Percentiles rank a stretch among this genome's conserved stretches.
These are phyloP conservation scores for Chrysosporium queenslandicum DNA, from an alignment of 2,329 filamentous ascomycete genomes.

Conservation along the genomic window DNA sequence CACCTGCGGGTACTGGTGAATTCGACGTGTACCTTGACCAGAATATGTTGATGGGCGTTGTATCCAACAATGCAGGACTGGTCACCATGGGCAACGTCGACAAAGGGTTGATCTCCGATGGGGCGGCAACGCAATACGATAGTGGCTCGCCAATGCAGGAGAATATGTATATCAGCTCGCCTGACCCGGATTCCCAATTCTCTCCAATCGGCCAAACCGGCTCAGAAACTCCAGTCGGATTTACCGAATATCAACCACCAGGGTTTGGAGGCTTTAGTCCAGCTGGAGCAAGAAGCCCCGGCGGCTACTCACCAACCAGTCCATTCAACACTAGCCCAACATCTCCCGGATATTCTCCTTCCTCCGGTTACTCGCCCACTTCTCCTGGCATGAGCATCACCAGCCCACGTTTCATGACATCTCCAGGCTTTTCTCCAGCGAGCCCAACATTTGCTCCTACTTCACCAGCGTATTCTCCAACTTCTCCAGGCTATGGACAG, in stretches of 20 bases:
- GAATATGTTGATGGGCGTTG: conserved; percentile 89
- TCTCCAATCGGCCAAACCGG: conserved; percentile 68
- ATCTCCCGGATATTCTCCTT: conserved; percentile 57
- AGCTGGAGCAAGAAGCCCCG: conserved; percentile 57
- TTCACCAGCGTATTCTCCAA: conserved; percentile 53
- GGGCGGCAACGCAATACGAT: conserved; percentile 91
- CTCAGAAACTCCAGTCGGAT: conserved; percentile 47
- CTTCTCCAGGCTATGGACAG: conserved; percentile 42
- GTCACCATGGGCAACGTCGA: conserved; percentile 71
- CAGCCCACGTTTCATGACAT: conserved; percentile 47
- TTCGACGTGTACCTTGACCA: conserved; percentile 90
- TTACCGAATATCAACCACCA: conserved; percentile 57
- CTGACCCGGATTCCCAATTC: conserved; percentile 51
- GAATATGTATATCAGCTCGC: conserved; percentile 52
- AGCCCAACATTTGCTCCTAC: conserved; percentile 48
- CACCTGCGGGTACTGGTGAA: conserved; percentile 92
- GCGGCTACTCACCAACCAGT: conserved; percentile 55
- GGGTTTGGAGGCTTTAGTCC: conserved; percentile 62
- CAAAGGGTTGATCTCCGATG: conserved; percentile 63
- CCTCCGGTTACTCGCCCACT: conserved; percentile 59
- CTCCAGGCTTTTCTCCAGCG: conserved; percentile 45
- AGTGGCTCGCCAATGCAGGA: conserved; percentile 54
- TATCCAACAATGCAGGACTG: conserved; percentile 81
- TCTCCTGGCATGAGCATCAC: conserved; percentile 55
- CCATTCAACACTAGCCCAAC: conserved; percentile 65